phyloP scores from a whole-genome alignment of 1,284 basidiomycete genomes.

The Moesziomyces sp. region DNA sequence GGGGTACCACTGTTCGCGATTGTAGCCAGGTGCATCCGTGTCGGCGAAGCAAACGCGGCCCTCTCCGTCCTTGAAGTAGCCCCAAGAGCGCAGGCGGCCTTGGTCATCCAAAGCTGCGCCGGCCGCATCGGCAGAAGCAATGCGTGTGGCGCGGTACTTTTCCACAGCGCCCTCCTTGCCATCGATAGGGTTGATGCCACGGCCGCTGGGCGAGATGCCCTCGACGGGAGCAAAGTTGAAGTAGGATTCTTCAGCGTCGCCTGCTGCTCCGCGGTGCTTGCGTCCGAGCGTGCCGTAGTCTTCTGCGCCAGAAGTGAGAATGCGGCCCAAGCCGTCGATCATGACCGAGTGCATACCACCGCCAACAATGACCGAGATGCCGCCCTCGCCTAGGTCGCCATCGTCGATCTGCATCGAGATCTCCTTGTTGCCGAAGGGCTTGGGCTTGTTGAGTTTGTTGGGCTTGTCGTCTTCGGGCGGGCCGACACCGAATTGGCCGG shows the following conservation, averaged over 20 bases:
- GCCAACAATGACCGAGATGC: slow-evolving; percentile 57
- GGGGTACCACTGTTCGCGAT: slow-evolving; percentile 60
- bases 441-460: slow-evolving; percentile 62
- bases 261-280: slow-evolving; percentile 72
- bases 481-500: slow-evolving; percentile 65
- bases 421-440: slow-evolving; percentile 57
- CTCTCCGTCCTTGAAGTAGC: slow-evolving; percentile 80
- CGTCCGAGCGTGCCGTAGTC: slow-evolving; percentile 89
- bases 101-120: slow-evolving; percentile 81
- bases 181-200: slow-evolving; percentile 69
- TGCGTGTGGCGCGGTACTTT: slow-evolving; percentile 80
- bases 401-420: slow-evolving; percentile 55
- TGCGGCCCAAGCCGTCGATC: slow-evolving; percentile 58
- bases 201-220: slow-evolving; percentile 70
- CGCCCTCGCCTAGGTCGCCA: slow-evolving; percentile 55
- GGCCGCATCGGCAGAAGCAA: slow-evolving; percentile 85
- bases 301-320: slow-evolving; percentile 83
- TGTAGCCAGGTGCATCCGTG: slow-evolving; percentile 50
- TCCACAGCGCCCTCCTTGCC: slow-evolving; percentile 78
- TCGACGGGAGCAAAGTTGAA: slow-evolving; percentile 79
- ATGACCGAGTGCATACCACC: slow-evolving; percentile 66
- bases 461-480: slow-evolving; percentile 63
- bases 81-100: slow-evolving; percentile 76
- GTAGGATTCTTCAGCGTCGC: slow-evolving; percentile 83
- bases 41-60: slow-evolving; percentile 85